Conservation (phyloP, 1,139 yeast species). For the Nakaseomyces nivariensis region DNA sequence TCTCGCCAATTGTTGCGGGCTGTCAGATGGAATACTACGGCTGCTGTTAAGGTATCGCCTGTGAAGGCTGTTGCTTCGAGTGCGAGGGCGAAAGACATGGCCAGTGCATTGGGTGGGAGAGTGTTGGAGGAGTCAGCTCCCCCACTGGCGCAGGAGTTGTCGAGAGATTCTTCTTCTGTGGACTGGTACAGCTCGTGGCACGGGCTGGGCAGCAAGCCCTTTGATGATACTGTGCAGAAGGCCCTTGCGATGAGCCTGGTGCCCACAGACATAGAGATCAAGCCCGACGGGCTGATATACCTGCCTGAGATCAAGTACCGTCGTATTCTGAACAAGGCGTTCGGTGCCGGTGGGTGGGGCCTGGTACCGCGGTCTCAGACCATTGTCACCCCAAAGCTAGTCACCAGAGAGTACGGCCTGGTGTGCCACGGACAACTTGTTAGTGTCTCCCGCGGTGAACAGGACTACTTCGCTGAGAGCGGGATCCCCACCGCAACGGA, state of each 20-base stretch:
- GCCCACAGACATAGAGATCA: slow-evolving; percentile 74
- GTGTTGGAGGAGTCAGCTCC: background rate
- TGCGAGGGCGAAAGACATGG: background rate
- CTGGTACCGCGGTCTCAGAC: slow-evolving; percentile 88
- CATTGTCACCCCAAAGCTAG: slow-evolving; percentile 48
- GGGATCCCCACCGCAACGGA: slow-evolving; percentile 94
- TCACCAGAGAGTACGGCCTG: slow-evolving; percentile 85
- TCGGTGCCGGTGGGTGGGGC: slow-evolving; percentile 99
- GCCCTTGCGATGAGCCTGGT: slow-evolving; percentile 51
- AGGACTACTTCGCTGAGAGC: slow-evolving; percentile 76
- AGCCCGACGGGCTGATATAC: slow-evolving; percentile 88
- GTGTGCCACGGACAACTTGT: slow-evolving; percentile 83
- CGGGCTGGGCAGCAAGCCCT: slow-evolving; percentile 75
- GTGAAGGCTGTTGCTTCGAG: background rate
- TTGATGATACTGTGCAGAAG: slow-evolving; percentile 49
- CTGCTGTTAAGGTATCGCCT: background rate
- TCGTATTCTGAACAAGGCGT: slow-evolving; percentile 74
- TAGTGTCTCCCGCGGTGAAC: slow-evolving; percentile 91
- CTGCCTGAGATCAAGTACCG: slow-evolving; percentile 93
- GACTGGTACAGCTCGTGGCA: slow-evolving; percentile 72
- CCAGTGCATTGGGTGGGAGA: background rate
- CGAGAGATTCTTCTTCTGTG: slow-evolving; percentile 9
- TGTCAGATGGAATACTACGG: background rate
- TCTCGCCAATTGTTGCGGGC: background rate
- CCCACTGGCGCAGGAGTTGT: background rate